Base-by-base conservation (phyloP, 768 basidiomycete species). In the Artomyces pyxidatus region DNA sequence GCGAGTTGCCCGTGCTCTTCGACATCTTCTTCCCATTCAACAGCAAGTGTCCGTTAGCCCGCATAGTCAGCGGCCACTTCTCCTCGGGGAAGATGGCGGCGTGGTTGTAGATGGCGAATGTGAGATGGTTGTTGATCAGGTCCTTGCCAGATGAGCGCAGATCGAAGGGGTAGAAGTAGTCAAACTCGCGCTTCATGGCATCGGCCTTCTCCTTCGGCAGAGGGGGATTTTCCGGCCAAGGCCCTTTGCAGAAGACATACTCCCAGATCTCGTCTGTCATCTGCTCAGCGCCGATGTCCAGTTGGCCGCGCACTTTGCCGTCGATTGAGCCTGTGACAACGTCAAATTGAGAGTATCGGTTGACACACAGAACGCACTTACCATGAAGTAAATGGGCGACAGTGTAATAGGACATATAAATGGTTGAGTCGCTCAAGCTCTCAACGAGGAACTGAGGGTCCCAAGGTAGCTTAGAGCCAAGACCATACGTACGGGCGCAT, bases 191-290 rank as follows among this genome's bases (percentile, higher is more conserved):
- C 64, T 87, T 93, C 67, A 98, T 75, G 14, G 75, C 72, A 62
- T 93, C 85, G 27, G 81, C 87, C 59, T 88, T 90, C 61, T 88
- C 88, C 54, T 73, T 75, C 2, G 81, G 68, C 38, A 96, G 64
- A 5, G 85, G 75, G 0, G 85, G 70, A 16, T 74, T 63, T 11
- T 71, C 65, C n/a, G 86, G 88, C 79, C 77, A 89, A 19, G 86
- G 77, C 1, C 85, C 88, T 42, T 81, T 67, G 61, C 80, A 78
- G 66, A 93, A 85, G 55, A 99, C 68, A 68, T 96, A 95, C 54
- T 97, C 94, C 93, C 94, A 99, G 43, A 92, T 78, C 63, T 93
- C 95, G 67, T 98, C 95, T 0, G 92, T 97, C 88, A 99, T 85
- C 60, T 97, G 88, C 28, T 91, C 88, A 14, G 91, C 71, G 0